A percentile compares a stretch with the other conserved stretches of the same genome.
phyloP scores from a whole-genome alignment of 805 yeast species.

The Metschnikowia lunata region DNA sequence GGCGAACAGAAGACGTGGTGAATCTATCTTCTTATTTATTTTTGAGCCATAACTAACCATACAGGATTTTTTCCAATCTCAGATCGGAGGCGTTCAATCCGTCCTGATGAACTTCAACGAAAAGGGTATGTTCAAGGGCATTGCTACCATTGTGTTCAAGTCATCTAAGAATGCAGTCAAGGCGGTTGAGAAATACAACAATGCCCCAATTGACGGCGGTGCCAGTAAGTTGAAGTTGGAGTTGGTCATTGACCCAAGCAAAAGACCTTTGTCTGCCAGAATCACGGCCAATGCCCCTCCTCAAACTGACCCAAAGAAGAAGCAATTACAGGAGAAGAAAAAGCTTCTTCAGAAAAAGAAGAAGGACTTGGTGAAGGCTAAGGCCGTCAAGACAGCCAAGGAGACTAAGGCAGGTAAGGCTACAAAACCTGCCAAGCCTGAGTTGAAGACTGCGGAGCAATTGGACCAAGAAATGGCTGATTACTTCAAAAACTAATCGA shows the following conservation, averaged over 20 bases:
- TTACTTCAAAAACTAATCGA: slow-evolving; percentile 55
- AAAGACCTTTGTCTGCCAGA: slow-evolving; percentile 71
- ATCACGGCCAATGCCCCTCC: slow-evolving; percentile 47
- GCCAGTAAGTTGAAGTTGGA: slow-evolving; percentile 70
- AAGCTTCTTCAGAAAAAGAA: slow-evolving; percentile 31
- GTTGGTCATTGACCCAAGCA: slow-evolving; percentile 79
- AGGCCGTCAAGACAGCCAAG: slow-evolving; percentile 23
- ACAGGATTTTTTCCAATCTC: slow-evolving; percentile 84
- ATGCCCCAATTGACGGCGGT: slow-evolving; percentile 92
- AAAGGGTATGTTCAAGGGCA: slow-evolving; percentile 87
- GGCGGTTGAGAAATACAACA: slow-evolving; percentile 82
- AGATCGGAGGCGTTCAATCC: slow-evolving; percentile 78
- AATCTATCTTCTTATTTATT: no score
- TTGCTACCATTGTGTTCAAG: slow-evolving; percentile 80
- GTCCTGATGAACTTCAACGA: slow-evolving; percentile 76
- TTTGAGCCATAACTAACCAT: slow-evolving; percentile 24
- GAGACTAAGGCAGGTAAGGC: slow-evolving; percentile 28
- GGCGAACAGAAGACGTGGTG: no score
- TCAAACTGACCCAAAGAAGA: slow-evolving; percentile 23
- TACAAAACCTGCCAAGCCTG: slow-evolving; percentile 36
- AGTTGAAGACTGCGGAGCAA: slow-evolving; percentile 79
- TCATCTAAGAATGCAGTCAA: slow-evolving; percentile 62
- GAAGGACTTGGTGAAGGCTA: slow-evolving; percentile 27
- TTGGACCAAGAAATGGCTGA: slow-evolving; percentile 98
- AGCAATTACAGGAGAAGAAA: slow-evolving; percentile 19